phyloP scores from a whole-genome alignment of 768 basidiomycete genomes.

The Boletus pseudo-olivaceus region DNA sequence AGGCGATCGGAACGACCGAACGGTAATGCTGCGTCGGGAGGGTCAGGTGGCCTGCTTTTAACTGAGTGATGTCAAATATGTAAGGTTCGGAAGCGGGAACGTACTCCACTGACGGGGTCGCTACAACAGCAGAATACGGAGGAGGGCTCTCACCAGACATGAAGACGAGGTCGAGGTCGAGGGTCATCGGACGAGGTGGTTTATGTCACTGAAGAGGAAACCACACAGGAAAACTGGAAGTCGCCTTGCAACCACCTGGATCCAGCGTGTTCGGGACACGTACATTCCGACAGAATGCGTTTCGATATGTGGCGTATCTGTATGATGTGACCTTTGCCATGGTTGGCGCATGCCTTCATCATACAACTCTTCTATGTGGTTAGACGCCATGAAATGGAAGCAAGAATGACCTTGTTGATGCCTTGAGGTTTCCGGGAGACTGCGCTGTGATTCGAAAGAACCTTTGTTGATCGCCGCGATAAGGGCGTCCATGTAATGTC shows the following conservation, averaged over 20 bases:
- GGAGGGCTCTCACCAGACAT: constrained; percentile 16
- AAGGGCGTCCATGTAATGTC: not conserved
- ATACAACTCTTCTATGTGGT: not conserved
- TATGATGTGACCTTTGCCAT: constrained; percentile 2
- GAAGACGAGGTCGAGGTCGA: not conserved
- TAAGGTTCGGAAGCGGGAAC: not conserved
- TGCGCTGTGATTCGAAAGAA: not conserved
- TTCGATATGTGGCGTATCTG: constrained; percentile 2
- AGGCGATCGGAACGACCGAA: constrained; percentile 9
- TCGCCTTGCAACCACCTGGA: constrained; percentile 6
- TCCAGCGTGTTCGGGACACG: not conserved
- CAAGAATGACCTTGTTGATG: not conserved
- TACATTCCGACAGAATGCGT: not conserved
- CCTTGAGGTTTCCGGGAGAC: constrained; percentile 3
- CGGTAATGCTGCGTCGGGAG: not conserved
- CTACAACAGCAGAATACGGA: constrained; percentile 13
- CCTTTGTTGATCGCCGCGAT: not conserved
- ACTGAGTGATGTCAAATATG: not conserved
- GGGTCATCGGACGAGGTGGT: not conserved
- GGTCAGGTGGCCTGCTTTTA: not conserved
- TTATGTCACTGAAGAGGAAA: not conserved
- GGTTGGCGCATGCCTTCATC: not conserved
- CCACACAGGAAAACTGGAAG: not conserved
- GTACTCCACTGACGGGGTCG: not conserved
- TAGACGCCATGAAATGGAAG: not conserved